Conservation (phyloP, 306 rosid genomes). For the Trichosanthes truncata region DNA sequence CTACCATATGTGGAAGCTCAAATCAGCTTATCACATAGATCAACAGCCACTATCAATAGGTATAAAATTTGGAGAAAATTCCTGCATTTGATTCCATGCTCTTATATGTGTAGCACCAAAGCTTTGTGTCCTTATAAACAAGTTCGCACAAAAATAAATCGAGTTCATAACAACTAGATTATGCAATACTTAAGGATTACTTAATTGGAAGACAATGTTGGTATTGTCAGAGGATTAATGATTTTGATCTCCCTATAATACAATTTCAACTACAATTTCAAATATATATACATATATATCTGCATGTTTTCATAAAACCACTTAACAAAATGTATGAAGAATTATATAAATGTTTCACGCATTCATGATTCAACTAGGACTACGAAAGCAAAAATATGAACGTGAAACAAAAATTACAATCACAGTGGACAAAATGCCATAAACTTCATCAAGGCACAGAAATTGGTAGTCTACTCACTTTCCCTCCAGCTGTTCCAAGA, state of each 20-base stretch:
- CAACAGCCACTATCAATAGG: not conserved
- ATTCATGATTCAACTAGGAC: not conserved
- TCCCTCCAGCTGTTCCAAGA: constrained; percentile 74
- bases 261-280: not conserved
- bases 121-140: not conserved
- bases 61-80: not conserved
- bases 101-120: not conserved
- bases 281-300: not conserved
- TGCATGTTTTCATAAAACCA: not conserved
- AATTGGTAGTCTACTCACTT: constrained; percentile 31
- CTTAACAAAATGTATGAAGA: not conserved
- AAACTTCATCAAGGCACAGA: not conserved
- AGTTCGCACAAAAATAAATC: not conserved
- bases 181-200: not conserved
- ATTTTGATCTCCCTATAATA: not conserved
- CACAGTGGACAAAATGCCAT: not conserved
- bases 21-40: not conserved
- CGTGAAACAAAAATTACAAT: not conserved
- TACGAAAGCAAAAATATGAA: not conserved
- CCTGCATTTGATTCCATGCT: not conserved
- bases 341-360: not conserved
- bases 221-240: not conserved
- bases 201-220: not conserved
- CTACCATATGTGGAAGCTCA: not conserved
- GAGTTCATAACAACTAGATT: not conserved